phyloP scores from a whole-genome alignment of 2,329 filamentous ascomycete genomes.

The Stagonosporopsis tanaceti region DNA sequence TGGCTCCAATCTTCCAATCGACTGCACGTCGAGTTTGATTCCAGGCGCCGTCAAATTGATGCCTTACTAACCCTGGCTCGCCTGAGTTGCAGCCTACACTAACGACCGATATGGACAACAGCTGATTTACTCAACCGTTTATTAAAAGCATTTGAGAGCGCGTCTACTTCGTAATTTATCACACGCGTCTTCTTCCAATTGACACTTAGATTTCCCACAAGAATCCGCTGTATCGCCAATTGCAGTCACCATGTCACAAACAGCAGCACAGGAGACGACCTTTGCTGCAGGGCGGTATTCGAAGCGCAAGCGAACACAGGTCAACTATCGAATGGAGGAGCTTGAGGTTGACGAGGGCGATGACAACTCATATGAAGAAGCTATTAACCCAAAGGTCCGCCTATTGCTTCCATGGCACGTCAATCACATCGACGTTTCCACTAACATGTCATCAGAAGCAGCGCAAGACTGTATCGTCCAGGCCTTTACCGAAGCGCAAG shows the following conservation, averaged over 20 bases:
- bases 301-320: slow-evolving; percentile 45
- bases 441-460: slow-evolving; percentile 32
- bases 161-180: slow-evolving; percentile 36
- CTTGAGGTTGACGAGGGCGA: slow-evolving; percentile 33
- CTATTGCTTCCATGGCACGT: background rate
- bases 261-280: slow-evolving; percentile 13
- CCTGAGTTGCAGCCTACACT: slow-evolving; percentile 45
- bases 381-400: slow-evolving; percentile 37
- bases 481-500: slow-evolving; percentile 39
- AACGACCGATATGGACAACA: slow-evolving; percentile 28
- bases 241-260: slow-evolving; percentile 27
- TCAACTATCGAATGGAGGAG: slow-evolving; percentile 41
- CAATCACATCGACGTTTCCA: background rate
- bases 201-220: background rate
- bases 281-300: slow-evolving; percentile 37
- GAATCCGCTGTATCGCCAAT: background rate
- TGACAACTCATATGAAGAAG: slow-evolving; percentile 27
- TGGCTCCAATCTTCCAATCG: background rate
- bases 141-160: slow-evolving; percentile 35
- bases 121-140: slow-evolving; percentile 21
- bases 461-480: slow-evolving; percentile 28
- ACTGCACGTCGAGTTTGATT: background rate
- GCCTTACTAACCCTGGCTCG: slow-evolving; percentile 39
- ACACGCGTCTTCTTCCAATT: slow-evolving; percentile 13
- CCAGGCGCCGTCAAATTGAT: slow-evolving; percentile 31